These are phyloP conservation scores for Pythium brassicae DNA, from an alignment of 352 stramenopile genomes.

Conservation along the genomic window DNA sequence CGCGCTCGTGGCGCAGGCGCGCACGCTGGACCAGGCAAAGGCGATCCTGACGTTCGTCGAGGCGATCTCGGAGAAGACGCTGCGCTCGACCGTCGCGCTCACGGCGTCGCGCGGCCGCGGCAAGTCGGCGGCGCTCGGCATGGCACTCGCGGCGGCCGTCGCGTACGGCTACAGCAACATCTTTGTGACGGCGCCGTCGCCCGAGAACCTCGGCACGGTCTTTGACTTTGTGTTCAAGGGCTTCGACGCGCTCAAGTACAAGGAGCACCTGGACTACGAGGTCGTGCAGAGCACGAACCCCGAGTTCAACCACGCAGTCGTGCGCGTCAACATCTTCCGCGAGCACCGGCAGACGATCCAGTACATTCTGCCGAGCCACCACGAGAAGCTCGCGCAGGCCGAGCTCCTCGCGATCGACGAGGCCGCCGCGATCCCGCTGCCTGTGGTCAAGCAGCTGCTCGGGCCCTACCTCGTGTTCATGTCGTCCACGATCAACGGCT, in stretches of 20 bases:
- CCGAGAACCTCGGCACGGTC: constrained; percentile 98
- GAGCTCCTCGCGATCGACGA: constrained; percentile 99
- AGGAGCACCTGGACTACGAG: constrained; percentile 99
- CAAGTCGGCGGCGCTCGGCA: constrained; percentile 98
- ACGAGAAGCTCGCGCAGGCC: constrained; percentile 95
- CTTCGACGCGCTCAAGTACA: constrained; percentile 89
- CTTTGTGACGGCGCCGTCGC: constrained; percentile 97
- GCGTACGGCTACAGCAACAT: constrained; percentile 94
- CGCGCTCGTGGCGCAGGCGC: constrained; percentile 92
- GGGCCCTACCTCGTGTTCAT: constrained; percentile 98
- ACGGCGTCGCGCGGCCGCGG: constrained; percentile 90
- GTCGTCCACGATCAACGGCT: constrained; percentile 99
- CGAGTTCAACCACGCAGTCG: constrained; percentile 83
- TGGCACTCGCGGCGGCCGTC: constrained; percentile 80
- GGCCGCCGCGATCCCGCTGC: constrained; percentile 99
- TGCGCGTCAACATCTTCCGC: constrained; percentile 97
- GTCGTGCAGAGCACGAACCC: constrained; percentile 85
- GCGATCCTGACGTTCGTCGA: constrained; percentile 98
- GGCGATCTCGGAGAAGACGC: constrained; percentile 95
- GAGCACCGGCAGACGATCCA: constrained; percentile 97
- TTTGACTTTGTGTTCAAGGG: constrained; percentile 99
- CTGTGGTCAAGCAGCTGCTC: constrained; percentile 95
- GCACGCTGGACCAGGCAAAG: constrained; percentile 94
- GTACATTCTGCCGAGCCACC: constrained; percentile 94
- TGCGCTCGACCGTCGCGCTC: constrained; percentile 93